Conservation (phyloP, 78 protist genomes). For the Acrasis kona region DNA sequence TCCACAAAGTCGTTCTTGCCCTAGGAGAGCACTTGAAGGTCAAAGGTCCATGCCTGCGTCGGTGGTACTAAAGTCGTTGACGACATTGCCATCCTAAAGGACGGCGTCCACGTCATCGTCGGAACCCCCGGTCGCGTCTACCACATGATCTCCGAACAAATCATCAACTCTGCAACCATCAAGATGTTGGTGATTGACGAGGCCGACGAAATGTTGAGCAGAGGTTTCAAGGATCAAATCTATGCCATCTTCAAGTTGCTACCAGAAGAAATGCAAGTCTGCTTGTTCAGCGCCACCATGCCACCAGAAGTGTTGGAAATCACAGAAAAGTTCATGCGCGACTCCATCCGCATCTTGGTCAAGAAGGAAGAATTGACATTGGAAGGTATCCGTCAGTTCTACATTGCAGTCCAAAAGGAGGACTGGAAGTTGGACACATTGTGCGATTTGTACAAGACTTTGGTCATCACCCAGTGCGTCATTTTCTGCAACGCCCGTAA, state of each 20-base stretch:
- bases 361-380: constrained; percentile 52
- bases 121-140: constrained; percentile 81
- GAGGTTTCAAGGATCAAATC: constrained; percentile 40
- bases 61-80: constrained; percentile 44
- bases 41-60: background rate
- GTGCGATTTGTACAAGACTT: constrained; percentile 53
- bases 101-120: constrained; percentile 49
- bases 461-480: constrained; percentile 64
- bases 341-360: constrained; percentile 47
- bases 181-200: constrained; percentile 80
- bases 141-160: background rate
- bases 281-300: constrained; percentile 68
- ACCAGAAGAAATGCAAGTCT: constrained; percentile 21
- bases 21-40: constrained; percentile 18
- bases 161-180: constrained; percentile 30
- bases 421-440: constrained; percentile 46
- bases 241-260: constrained; percentile 14
- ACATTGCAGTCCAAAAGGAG: constrained; percentile 33
- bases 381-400: constrained; percentile 72
- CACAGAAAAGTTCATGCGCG: constrained; percentile 19
- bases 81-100: background rate
- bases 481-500: constrained; percentile 70
- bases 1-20: constrained; percentile 63
- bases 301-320: constrained; percentile 17
- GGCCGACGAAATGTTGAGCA: constrained; percentile 44